Conservation (phyloP, 176 grass and related monocot genomes). For the Zizania latifolia region DNA sequence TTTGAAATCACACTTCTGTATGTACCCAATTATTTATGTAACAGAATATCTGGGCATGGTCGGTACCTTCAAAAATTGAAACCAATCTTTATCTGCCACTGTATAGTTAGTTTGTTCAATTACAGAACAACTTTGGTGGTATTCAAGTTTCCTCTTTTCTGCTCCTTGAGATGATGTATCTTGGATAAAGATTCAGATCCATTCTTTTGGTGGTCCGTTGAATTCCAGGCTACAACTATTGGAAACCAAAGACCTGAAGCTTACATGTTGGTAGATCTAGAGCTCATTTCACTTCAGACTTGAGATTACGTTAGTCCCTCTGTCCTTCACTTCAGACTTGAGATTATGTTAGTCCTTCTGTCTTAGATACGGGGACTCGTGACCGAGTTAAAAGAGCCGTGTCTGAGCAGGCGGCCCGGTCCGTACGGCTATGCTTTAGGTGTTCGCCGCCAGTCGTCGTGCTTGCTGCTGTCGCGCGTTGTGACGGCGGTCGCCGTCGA, state of each 20-base stretch:
- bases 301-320: not conserved
- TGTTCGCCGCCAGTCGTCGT: no score
- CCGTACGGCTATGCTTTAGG: no score
- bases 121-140: not conserved
- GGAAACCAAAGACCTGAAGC: no score
- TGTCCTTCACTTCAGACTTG: no score
- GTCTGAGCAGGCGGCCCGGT: no score
- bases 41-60: not conserved
- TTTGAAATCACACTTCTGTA: conserved; percentile 32
- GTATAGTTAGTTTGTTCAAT: not conserved
- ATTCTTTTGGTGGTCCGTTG: not conserved
- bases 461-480: no score
- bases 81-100: not conserved
- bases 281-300: not conserved
- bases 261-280: not conserved
- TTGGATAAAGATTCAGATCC: not conserved
- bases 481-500: no score
- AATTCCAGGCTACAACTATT: no score
- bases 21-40: conserved; percentile 40
- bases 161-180: not conserved
- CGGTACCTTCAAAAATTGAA: not conserved
- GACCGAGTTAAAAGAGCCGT: no score
- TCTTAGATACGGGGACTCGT: no score
- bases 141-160: not conserved
- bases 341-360: no score